Base-by-base conservation (phyloP, 495 filamentous ascomycete genomes). In the Hypoxylon cercidicola region DNA sequence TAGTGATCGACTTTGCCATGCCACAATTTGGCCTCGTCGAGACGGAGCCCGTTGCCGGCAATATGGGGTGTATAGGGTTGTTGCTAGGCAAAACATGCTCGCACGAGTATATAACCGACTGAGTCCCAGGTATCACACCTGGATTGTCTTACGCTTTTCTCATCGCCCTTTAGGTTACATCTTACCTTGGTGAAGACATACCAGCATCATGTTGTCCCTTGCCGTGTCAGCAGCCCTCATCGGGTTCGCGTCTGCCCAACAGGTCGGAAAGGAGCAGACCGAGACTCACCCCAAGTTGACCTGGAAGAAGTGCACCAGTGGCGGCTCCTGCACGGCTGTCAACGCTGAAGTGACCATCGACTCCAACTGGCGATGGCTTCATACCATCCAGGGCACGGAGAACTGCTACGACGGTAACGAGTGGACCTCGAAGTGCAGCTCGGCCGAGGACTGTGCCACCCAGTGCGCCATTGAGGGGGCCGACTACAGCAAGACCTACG, bases 281-380 rank as follows among this genome's bases (percentile, higher is more conserved):
- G 88, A 89, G 75, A 81, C 75, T 15, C 85, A 87, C 66, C 87
- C 87, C 39, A 72, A 79, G 54, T 65, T 89, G 59, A 77, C 64
- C 69, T 88, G 85, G 86, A 77, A 81, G 64, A 83, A 79, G 54
- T 89, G 86, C 75, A 78, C 78, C 18, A 66, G 73, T 48, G 70
- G 72, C 35, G 85, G 85, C 49, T 79, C 68, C 65, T 88, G 85
- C 78, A 72, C 71, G 49, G 67, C 49, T 46, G 71, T 75, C 44
- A 63, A 72, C 60, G 77, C 65, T 35, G 71, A 77, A 53, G 66
- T 83, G 49, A 79, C 77, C 67, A 71, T 83, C 69, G 81, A 83
- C 55, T 58, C 80, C 69, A 83, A 83, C 78, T 83, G 81, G 81
- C 81, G 81, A 60, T 83, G 81, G 81, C 74, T 77, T 45, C 81